Base-by-base conservation (phyloP, 2,329 filamentous ascomycete species). In the Aspergillus thermomutatus region DNA sequence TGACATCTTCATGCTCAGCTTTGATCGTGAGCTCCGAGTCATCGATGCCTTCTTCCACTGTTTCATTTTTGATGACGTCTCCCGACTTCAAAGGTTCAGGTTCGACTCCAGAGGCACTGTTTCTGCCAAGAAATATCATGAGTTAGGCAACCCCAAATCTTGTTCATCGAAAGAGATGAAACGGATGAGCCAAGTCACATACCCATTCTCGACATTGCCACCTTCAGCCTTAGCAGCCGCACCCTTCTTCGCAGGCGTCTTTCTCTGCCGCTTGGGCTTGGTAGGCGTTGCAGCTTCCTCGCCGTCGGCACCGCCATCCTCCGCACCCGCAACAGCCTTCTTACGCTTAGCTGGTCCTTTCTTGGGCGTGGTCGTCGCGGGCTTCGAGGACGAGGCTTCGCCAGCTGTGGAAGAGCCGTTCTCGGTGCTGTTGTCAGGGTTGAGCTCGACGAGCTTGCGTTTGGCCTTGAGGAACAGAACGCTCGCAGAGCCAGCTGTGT, bases 391-490 rank as follows among this genome's bases (percentile, higher is more conserved):
- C 14, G 57, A 48, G 19, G 49, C 52, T 25, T 43, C 10, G 26
- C 54, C 48, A 26, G 8, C 27, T 17, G 48, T n/a, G 37, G 50
- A 34, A 48, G 40, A 25, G 26, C 27, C 48, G n/a, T 46, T 48
- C 14, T 47, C 25, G 6, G 31, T n/a, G 31, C 19, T 28, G 9
- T 54, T 55, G 6, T 27, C 48, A 10, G 47, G 9, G 47, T 54
- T 56, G 6, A 52, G 28, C 0, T 61, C 60, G 4, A 64, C 17
- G 46, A 79, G 54, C 61, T 76, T 78, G 56, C 72, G 73, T 54
- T 70, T 76, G 10, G 74, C 67, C 10, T 65, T 66, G 37, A 64
- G 60, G 59, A 72, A 79, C 17, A 69, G 58, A n/a, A 70, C 67
- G 14, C 60, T 64, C 3, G 76, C 77, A 1, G 73, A 71, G 7